Conservation (phyloP, 2,329 filamentous ascomycete species). For the Cercospora citrullina region DNA sequence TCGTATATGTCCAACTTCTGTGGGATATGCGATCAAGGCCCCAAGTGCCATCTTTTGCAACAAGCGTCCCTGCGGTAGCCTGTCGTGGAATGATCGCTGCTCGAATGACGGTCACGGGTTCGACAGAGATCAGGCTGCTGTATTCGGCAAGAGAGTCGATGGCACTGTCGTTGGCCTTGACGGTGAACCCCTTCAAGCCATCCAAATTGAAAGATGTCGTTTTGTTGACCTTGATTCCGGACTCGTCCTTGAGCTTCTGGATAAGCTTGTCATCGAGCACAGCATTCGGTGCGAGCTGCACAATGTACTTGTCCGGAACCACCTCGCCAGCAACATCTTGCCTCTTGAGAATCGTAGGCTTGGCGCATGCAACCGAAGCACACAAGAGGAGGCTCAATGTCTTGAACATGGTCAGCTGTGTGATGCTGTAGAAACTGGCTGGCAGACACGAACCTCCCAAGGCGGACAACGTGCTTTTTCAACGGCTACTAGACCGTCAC, state of each 20-base stretch:
- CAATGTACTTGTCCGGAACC: slow-evolving; percentile 27
- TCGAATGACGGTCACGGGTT: slow-evolving; percentile 4
- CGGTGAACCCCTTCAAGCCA: slow-evolving; percentile 10
- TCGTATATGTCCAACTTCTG: slow-evolving; percentile 5
- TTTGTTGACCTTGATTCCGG: slow-evolving; percentile 9
- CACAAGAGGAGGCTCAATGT: neutral
- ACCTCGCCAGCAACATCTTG: slow-evolving; percentile 15
- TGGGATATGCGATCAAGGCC: slow-evolving; percentile 23
- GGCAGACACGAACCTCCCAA: neutral
- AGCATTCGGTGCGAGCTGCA: slow-evolving; percentile 21
- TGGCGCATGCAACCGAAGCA: slow-evolving; percentile 1
- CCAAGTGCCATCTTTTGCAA: slow-evolving; percentile 23
- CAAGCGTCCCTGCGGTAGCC: neutral
- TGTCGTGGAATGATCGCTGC: neutral
- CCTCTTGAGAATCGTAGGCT: neutral
- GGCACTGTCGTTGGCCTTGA: slow-evolving; percentile 7
- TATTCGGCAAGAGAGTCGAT: slow-evolving; percentile 1
- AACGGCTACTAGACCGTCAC: neutral
- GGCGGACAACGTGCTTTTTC: slow-evolving; percentile 1
- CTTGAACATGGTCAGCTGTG: slow-evolving; percentile 1
- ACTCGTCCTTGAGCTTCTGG: neutral
- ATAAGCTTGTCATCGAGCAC: slow-evolving; percentile 13
- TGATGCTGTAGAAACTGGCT: neutral
- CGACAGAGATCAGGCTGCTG: slow-evolving; percentile 1
- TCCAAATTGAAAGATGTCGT: slow-evolving; percentile 5